Evolutionary conservation across 2,329 filamentous ascomycete species (phyloP).

Genomic region (Penicillium sp.): DNA sequence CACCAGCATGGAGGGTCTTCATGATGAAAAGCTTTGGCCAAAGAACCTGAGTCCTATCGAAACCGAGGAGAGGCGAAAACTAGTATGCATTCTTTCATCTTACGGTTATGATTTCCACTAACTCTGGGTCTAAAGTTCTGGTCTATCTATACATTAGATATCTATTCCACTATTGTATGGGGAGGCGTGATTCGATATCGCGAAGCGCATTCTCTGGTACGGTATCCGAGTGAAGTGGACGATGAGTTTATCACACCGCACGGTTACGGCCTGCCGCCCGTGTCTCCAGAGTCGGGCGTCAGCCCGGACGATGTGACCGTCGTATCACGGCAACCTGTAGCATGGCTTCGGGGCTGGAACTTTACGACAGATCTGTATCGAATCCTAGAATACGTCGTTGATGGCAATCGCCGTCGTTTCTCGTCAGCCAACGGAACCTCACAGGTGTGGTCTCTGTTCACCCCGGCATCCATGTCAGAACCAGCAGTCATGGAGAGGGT

Average conservation of each 20-base stretch:
- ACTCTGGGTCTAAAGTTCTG: slow-evolving; percentile 43
- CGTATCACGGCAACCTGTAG: slow-evolving; percentile 16
- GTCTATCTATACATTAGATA: slow-evolving; percentile 57
- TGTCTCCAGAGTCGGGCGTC: slow-evolving; percentile 16
- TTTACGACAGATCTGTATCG: slow-evolving; percentile 57
- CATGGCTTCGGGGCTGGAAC: slow-evolving; percentile 58
- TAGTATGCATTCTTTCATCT: slow-evolving; percentile 34
- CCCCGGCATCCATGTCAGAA: slow-evolving; percentile 20
- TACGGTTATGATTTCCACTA: background rate
- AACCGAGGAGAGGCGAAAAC: slow-evolving; percentile 47
- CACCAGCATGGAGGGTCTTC: slow-evolving; percentile 48
- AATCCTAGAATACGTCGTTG: slow-evolving; percentile 52
- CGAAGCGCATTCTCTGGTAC: slow-evolving; percentile 47
- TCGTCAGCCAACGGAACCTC: slow-evolving; percentile 22
- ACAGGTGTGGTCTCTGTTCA: slow-evolving; percentile 24
- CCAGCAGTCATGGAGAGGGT: slow-evolving; percentile 25
- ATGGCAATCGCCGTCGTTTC: slow-evolving; percentile 20
- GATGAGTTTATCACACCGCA: slow-evolving; percentile 44
- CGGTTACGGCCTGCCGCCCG: slow-evolving; percentile 22
- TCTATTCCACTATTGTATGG: slow-evolving; percentile 55
- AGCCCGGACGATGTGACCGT: slow-evolving; percentile 6
- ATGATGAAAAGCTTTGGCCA: slow-evolving; percentile 56
- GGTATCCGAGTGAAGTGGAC: slow-evolving; percentile 48
- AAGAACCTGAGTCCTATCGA: slow-evolving; percentile 44
- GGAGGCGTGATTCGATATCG: slow-evolving; percentile 45